Evolutionary conservation across 140 eudicot genomes (phyloP).

Genomic region (Ambrosia hybrid): DNA sequence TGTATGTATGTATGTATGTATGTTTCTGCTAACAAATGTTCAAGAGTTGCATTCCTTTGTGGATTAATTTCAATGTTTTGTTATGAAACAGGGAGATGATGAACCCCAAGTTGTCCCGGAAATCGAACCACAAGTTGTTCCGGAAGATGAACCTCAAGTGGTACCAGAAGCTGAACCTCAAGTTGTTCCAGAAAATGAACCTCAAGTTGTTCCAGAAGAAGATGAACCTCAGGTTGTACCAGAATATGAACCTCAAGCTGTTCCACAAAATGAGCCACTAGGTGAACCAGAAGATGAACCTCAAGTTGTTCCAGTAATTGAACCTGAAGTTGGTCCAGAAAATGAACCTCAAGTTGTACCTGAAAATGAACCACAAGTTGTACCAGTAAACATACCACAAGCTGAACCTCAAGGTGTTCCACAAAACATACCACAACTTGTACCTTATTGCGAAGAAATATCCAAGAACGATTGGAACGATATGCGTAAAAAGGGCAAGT

Average conservation of each 20-base stretch:
- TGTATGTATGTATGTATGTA: too few species aligned
- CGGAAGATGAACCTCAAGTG: background rate
- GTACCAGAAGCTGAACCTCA: background rate
- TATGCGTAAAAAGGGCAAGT: background rate
- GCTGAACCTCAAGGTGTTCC: background rate
- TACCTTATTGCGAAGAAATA: background rate
- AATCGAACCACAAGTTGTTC: background rate
- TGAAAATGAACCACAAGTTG: too few species aligned
- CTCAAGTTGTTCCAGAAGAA: too few species aligned
- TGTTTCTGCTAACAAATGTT: background rate
- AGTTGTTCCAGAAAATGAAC: too few species aligned
- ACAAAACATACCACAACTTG: background rate
- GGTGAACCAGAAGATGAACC: too few species aligned
- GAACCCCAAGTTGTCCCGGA: background rate
- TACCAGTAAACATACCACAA: too few species aligned
- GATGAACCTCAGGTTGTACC: background rate
- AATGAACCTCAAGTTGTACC: too few species aligned
- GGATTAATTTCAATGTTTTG: background rate
- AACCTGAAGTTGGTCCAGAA: too few species aligned
- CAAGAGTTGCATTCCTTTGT: background rate
- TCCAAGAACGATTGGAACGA: background rate
- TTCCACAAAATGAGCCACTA: background rate
- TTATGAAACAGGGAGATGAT: background rate
- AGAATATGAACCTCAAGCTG: background rate
- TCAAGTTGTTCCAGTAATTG: too few species aligned